A percentile compares a stretch with the other conserved stretches of the same genome.
These are phyloP conservation scores for Sclerotinia glacialis DNA, from an alignment of 2,329 filamentous ascomycete genomes.

Conservation along the genomic window DNA sequence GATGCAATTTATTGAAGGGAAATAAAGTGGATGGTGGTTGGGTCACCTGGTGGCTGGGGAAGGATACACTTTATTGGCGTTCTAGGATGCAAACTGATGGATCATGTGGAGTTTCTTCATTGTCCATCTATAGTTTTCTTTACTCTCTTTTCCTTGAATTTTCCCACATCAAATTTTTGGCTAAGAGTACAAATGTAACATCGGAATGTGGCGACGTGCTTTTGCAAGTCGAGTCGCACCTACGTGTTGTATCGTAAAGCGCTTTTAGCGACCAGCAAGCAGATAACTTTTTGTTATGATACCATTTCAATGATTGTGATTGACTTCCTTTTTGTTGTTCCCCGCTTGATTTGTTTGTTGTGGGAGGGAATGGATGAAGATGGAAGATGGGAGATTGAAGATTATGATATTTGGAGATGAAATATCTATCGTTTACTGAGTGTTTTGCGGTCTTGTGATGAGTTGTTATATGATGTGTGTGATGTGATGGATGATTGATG, in stretches of 20 bases:
- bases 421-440: neutral
- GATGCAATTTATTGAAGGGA: neutral
- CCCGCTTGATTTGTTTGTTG: neutral
- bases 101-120: neutral
- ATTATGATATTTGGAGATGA: neutral
- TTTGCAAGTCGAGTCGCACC: neutral
- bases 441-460: neutral
- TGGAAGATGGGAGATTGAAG: no score
- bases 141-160: neutral
- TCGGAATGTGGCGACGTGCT: neutral
- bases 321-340: no score
- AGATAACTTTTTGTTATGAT: neutral
- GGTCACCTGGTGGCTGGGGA: neutral
- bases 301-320: no score
- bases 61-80: constrained; percentile 7
- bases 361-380: neutral
- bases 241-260: neutral
- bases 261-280: neutral
- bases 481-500: no score
- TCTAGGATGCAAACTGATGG: neutral
- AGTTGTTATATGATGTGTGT: neutral
- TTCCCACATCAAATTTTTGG: neutral
- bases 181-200: constrained; percentile 6
- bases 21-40: neutral
- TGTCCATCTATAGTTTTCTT: constrained; percentile 15